Percentiles rank a stretch among this genome's conserved stretches.
phyloP scores from a whole-genome alignment of 371 early-diverging fungal genomes.

The Entomophthora muscae region DNA sequence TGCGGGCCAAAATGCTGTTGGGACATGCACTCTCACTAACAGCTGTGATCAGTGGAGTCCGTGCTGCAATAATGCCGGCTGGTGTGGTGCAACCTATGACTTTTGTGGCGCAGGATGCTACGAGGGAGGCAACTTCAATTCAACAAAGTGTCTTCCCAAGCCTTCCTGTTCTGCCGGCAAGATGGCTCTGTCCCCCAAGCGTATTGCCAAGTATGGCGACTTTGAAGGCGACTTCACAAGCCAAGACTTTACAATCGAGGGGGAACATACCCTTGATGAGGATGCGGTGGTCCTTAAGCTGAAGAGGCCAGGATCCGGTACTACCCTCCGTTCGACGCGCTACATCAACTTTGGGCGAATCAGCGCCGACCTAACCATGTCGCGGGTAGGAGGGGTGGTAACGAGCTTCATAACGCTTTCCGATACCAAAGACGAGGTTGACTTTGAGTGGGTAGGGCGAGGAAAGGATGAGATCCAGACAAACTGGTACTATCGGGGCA shows the following conservation, averaged over 20 bases:
- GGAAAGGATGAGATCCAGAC: constrained; percentile 25
- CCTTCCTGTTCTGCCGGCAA: not conserved
- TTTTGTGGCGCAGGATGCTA: constrained; percentile 24
- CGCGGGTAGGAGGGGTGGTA: constrained; percentile 31
- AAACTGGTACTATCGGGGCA: constrained; percentile 44
- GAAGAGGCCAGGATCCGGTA: not conserved
- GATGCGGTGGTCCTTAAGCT: constrained; percentile 1
- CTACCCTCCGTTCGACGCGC: constrained; percentile 10
- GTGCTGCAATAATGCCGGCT: constrained; percentile 23
- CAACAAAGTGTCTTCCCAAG: not conserved
- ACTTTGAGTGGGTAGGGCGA: constrained; percentile 50
- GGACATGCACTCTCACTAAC: not conserved
- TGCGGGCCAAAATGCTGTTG: too few relatives aligned
- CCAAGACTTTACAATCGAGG: not conserved
- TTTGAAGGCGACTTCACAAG: not conserved
- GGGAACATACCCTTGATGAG: not conserved
- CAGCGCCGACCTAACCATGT: constrained; percentile 29
- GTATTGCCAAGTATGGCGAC: not conserved
- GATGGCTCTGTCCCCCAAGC: not conserved
- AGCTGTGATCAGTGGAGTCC: constrained; percentile 12
- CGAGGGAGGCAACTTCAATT: constrained; percentile 1
- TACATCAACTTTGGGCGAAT: constrained; percentile 34
- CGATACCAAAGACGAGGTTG: constrained; percentile 43
- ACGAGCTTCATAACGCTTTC: constrained; percentile 42
- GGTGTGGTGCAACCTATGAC: constrained; percentile 16